These are phyloP conservation scores for barrel medic (Medicago truncatula) DNA, from an alignment of 306 rosid genomes.

Conservation along the genomic window DNA sequence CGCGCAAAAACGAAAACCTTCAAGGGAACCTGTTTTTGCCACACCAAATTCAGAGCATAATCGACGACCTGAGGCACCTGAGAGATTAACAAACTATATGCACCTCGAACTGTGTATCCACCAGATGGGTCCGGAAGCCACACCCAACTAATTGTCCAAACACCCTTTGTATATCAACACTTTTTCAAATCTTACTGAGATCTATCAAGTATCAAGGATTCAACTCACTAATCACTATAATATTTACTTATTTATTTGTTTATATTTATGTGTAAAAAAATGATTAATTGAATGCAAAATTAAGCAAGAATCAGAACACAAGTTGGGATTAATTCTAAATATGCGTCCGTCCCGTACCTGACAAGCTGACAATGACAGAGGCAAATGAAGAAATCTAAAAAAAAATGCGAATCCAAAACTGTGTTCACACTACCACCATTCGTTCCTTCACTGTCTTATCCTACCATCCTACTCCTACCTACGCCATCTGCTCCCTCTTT, in stretches of 20 bases:
- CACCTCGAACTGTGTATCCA: too few relatives aligned
- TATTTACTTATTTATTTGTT: not conserved
- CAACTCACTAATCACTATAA: not conserved
- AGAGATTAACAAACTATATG: too few relatives aligned
- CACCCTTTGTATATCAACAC: not conserved
- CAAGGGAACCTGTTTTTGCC: too few relatives aligned
- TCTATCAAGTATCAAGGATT: too few relatives aligned
- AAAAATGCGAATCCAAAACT: constrained; percentile 30
- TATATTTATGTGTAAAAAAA: not conserved
- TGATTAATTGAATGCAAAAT: not conserved
- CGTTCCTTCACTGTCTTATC: not conserved
- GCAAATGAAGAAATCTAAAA: constrained; percentile 27
- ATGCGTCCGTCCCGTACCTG: constrained; percentile 27
- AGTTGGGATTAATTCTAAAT: constrained; percentile 16
- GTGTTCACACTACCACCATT: constrained; percentile 42
- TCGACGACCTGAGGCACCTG: too few relatives aligned
- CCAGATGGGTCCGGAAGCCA: too few relatives aligned
- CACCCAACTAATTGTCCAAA: too few relatives aligned
- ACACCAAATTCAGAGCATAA: too few relatives aligned
- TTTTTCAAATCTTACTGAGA: too few relatives aligned
- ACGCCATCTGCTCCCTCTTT: constrained; percentile 27
- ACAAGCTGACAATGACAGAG: constrained; percentile 23
- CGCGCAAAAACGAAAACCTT: too few relatives aligned
- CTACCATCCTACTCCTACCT: not conserved
- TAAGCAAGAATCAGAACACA: not conserved